phyloP scores from a whole-genome alignment of 2,329 filamentous ascomycete species.

The Claviceps fusiformis region DNA sequence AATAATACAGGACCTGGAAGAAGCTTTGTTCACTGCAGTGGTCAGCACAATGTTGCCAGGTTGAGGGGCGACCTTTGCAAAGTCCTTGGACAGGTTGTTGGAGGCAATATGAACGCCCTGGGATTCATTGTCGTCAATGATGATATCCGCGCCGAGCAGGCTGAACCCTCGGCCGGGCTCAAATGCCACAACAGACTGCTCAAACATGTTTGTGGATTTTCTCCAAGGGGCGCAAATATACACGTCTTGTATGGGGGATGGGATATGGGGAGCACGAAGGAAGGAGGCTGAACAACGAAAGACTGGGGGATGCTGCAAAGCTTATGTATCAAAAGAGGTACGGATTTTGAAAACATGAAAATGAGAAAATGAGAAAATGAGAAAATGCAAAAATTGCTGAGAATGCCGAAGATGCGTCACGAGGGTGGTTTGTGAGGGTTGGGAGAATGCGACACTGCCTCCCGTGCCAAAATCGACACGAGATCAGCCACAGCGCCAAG shows the following conservation, averaged over 20 bases:
- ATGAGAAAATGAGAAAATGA: background rate
- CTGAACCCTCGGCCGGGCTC: conserved; percentile 12
- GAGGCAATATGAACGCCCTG: conserved; percentile 21
- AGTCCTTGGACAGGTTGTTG: conserved; percentile 17
- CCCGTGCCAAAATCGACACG: background rate
- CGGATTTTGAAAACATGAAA: background rate
- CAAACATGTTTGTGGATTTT: conserved; percentile 11
- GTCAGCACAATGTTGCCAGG: conserved; percentile 6
- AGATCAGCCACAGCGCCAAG: background rate
- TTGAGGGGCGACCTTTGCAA: conserved; percentile 12
- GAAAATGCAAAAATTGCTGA: background rate
- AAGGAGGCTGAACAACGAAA: background rate
- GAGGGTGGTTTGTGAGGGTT: background rate
- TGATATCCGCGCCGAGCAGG: conserved; percentile 17
- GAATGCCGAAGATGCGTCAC: background rate
- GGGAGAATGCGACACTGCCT: conserved; percentile 3
- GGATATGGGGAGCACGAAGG: background rate
- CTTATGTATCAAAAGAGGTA: background rate
- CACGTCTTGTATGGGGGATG: background rate
- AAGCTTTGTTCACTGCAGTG: background rate
- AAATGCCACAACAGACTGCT: conserved; percentile 14
- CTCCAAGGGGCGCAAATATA: background rate
- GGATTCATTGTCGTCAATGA: conserved; percentile 17
- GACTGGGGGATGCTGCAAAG: background rate
- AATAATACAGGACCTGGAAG: conserved; percentile 10